Evolutionary conservation across 2,329 filamentous ascomycete species (phyloP).

Genomic region (Pseudocercospora vitis): DNA sequence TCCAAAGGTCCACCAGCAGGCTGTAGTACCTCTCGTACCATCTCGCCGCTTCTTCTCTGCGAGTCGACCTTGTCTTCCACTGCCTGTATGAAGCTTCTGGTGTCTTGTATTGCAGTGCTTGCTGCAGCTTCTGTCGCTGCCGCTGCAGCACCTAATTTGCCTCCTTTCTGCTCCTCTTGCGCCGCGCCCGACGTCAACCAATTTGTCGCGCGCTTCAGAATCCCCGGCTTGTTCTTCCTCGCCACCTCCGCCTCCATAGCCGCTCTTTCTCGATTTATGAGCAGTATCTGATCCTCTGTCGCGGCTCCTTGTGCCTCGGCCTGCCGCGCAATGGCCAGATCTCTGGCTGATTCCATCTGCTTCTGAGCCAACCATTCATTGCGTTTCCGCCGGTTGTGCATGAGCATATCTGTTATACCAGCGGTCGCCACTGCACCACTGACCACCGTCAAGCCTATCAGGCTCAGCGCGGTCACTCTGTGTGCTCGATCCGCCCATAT

Average conservation of each 20-base stretch:
- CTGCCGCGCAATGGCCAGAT: constrained; percentile 46
- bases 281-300: constrained; percentile 52
- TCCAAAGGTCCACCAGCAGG: constrained; percentile 48
- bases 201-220: constrained; percentile 38
- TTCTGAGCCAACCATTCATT: constrained; percentile 60
- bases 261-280: constrained; percentile 61
- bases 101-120: constrained; percentile 21
- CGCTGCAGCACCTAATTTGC: constrained; percentile 35
- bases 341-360: constrained; percentile 46
- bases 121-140: constrained; percentile 13
- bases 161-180: constrained; percentile 42
- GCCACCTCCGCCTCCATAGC: constrained; percentile 56
- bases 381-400: constrained; percentile 66
- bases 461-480: constrained; percentile 57
- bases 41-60: constrained; percentile 32
- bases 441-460: constrained; percentile 63
- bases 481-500: constrained; percentile 62
- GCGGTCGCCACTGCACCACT: constrained; percentile 62
- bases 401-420: constrained; percentile 64
- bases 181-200: constrained; percentile 37
- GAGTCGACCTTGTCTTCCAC: constrained; percentile 37
- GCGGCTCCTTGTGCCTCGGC: constrained; percentile 48
- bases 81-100: constrained; percentile 35
- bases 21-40: constrained; percentile 29
- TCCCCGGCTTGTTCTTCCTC: constrained; percentile 39